phyloP scores from a whole-genome alignment of 306 rosid genomes.

The Vicia villosa region DNA sequence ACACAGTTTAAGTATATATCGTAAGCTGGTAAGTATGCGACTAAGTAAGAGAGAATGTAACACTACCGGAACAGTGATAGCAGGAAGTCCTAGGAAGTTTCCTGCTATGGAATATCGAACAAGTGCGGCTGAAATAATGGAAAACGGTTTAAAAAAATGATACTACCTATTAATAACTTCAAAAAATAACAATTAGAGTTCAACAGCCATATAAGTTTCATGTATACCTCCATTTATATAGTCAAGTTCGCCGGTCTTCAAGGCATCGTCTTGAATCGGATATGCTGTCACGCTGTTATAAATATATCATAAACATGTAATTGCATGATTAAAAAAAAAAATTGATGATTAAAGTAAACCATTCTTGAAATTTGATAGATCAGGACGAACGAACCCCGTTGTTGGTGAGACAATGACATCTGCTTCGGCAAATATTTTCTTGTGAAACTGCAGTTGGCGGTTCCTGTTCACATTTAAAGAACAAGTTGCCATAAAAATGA shows the following conservation, averaged over 20 bases:
- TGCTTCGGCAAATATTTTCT: conserved; percentile 65
- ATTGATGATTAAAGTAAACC: not conserved
- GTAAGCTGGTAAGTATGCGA: not conserved
- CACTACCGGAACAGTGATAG: conserved; percentile 82
- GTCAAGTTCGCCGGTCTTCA: conserved; percentile 92
- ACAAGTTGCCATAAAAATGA: not conserved
- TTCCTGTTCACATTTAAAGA: conserved; percentile 55
- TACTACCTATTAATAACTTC: not conserved
- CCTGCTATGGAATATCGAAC: conserved; percentile 85
- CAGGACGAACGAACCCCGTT: conserved; percentile 59
- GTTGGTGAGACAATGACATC: conserved; percentile 95
- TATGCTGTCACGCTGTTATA: conserved; percentile 84
- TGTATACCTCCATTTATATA: conserved; percentile 86
- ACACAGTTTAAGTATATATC: not conserved
- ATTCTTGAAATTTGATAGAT: conserved; percentile 27
- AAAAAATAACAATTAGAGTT: not conserved
- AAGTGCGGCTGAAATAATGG: conserved; percentile 74
- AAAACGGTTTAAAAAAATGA: conserved; percentile 10
- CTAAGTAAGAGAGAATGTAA: conserved; percentile 15
- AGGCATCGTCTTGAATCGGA: conserved; percentile 75
- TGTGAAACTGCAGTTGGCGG: conserved; percentile 83
- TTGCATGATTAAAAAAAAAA: not conserved
- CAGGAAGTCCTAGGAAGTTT: conserved; percentile 92
- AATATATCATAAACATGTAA: conserved; percentile 22
- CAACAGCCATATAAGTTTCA: conserved; percentile 17